Percentiles rank a stretch among this genome's conserved stretches.
Evolutionary conservation across 768 basidiomycete species (phyloP).

Genomic region (Lactarius vividus): DNA sequence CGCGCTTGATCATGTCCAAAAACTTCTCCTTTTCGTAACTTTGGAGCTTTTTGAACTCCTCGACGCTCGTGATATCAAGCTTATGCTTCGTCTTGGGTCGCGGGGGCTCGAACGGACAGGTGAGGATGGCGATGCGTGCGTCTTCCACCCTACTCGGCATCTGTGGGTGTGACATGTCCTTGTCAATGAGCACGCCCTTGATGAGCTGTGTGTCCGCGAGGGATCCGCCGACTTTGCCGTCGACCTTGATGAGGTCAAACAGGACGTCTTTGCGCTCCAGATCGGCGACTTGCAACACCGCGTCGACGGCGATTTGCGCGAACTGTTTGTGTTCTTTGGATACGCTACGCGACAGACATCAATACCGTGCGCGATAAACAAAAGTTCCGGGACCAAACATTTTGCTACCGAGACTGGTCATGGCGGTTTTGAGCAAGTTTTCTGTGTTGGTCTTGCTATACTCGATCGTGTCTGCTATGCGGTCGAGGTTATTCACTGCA

Average conservation of each 20-base stretch:
- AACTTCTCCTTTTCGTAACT: slow-evolving; percentile 98
- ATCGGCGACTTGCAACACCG: slow-evolving; percentile 93
- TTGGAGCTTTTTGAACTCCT: slow-evolving; percentile 93
- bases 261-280: slow-evolving; percentile 91
- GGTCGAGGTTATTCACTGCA: slow-evolving; percentile 86
- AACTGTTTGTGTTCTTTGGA: slow-evolving; percentile 96
- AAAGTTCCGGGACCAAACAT: slow-evolving; percentile 60
- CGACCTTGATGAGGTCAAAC: slow-evolving; percentile 98
- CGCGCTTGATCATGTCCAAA: slow-evolving; percentile 91
- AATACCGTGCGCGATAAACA: not conserved
- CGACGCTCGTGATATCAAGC: slow-evolving; percentile 92
- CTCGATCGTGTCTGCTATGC: slow-evolving; percentile 85
- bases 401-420: slow-evolving; percentile 96
- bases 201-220: slow-evolving; percentile 94
- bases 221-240: slow-evolving; percentile 97
- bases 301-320: slow-evolving; percentile 96
- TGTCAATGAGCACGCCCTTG: slow-evolving; percentile 97
- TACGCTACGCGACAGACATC: slow-evolving; percentile 55
- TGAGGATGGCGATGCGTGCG: slow-evolving; percentile 93
- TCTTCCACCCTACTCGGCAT: slow-evolving; percentile 90
- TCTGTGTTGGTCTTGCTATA: slow-evolving; percentile 79
- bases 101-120: slow-evolving; percentile 98
- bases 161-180: slow-evolving; percentile 99
- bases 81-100: slow-evolving; percentile 99
- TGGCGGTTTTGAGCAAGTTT: slow-evolving; percentile 91